Evolutionary conservation across 768 basidiomycete species (phyloP).

Genomic region (Chalciporus piperatus): DNA sequence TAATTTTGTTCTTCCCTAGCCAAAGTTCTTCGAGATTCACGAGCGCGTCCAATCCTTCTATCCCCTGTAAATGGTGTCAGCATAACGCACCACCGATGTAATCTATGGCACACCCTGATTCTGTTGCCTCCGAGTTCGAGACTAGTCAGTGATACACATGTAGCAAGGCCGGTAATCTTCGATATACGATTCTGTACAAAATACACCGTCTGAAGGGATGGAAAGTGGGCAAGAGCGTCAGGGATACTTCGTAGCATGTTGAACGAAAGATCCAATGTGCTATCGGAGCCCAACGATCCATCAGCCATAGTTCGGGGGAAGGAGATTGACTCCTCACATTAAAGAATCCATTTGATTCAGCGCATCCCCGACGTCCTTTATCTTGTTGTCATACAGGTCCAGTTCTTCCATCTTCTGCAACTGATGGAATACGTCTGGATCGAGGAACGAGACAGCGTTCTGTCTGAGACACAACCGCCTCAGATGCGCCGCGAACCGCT

Average conservation of each 20-base stretch:
- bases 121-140: conserved; percentile 93
- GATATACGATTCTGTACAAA: conserved; percentile 96
- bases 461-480: conserved; percentile 82
- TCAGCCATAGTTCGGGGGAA: not conserved
- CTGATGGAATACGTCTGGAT: conserved; percentile 66
- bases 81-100: not conserved
- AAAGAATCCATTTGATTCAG: conserved; percentile 56
- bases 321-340: conserved; percentile 41
- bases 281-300: conserved; percentile 26
- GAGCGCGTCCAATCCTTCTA: conserved; percentile 80
- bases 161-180: conserved; percentile 65
- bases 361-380: conserved; percentile 70
- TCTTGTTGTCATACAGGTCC: conserved; percentile 94
- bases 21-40: conserved; percentile 89
- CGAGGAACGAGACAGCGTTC: conserved; percentile 72
- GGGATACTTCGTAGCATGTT: conserved; percentile 80
- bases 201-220: conserved; percentile 73
- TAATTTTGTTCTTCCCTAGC: conserved; percentile 98
- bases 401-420: conserved; percentile 78
- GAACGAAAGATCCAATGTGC: conserved; percentile 90
- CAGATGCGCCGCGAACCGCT: conserved; percentile 67
- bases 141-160: conserved; percentile 61
- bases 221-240: conserved; percentile 54
- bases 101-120: conserved; percentile 61
- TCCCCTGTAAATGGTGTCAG: conserved; percentile 50